Evolutionary conservation across 2,329 filamentous ascomycete species (phyloP), one percentile per base, ranked within the genome.

Genomic region (Harringtonia lauricola): DNA sequence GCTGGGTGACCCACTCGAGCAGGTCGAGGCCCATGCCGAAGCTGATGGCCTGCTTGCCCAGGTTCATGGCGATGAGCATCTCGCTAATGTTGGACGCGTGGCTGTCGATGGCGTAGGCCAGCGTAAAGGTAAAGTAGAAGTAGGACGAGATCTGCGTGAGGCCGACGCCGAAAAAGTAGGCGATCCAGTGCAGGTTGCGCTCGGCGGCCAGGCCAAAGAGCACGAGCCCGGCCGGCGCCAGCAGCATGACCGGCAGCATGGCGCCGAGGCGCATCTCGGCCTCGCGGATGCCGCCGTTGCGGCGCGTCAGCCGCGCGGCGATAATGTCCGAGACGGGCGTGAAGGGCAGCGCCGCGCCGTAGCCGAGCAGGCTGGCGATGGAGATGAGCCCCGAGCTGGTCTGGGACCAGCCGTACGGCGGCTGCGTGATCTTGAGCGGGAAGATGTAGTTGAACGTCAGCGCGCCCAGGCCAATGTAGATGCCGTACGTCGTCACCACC

Each of bases 51-150:
- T 74, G 70, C 54, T 74, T 74, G 12, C 71, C 71, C n/a, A 75
- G 53, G 49, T 74, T 74, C 65, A 74, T 74, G 3, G 71, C 70
- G 47, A 75, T 79, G 12, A 79, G 64, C 74, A 79, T 78, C 59
- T 79, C 75, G 21, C 68, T 71, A n/a, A 74, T 71, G 50, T 78
- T 75, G 29, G 68, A 63, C 18, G 68, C 70, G 56, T 79, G 76
- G 42, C 66, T 71, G 53, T 79, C 75, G 31, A 79, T 70, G 2
- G 75, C 74, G 51, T 80, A 79, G 3, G 74, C 75, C 9, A 81
- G 63, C 12, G 73, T 72, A 52, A 78, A 74, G 14, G 67, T 70
- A 55, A 74, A 74, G 55, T 66, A 76, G 51, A 74, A 75, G 56
- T 72, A 76, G 4, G 62, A 62, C 18, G 63, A 61, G 57, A 66